phyloP scores from a whole-genome alignment of 1,284 basidiomycete species.

The Cutaneotrichosporon cyanovorans region DNA sequence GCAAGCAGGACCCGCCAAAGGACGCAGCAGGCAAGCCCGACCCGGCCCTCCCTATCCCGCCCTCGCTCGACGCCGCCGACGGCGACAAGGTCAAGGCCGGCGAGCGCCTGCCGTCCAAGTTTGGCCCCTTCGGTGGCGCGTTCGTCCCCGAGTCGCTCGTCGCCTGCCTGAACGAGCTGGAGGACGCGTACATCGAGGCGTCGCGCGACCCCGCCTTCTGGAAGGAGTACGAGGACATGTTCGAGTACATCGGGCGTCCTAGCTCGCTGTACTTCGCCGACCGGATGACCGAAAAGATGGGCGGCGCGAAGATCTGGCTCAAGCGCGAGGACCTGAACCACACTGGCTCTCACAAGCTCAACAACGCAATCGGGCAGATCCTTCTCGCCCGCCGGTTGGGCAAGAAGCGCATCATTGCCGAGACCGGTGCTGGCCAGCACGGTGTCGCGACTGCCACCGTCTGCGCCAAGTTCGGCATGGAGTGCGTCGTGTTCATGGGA shows the following conservation, averaged over 20 bases:
- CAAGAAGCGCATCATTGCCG: conserved; percentile 95
- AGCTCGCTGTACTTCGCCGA: conserved; percentile 66
- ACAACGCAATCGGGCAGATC: conserved; percentile 91
- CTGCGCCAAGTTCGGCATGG: conserved; percentile 90
- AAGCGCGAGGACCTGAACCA: conserved; percentile 70
- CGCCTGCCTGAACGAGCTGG: conserved; percentile 83
- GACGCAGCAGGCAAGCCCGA: conserved; percentile 22
- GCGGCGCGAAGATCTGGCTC: conserved; percentile 93
- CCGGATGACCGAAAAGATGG: conserved; percentile 64
- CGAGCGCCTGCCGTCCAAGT: conserved; percentile 65
- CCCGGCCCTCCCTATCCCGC: conserved; percentile 41
- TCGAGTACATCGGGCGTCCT: conserved; percentile 80
- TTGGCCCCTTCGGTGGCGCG: conserved; percentile 93
- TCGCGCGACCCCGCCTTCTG: conserved; percentile 83
- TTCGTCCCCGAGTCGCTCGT: conserved; percentile 93
- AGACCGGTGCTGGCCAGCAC: conserved; percentile 98
- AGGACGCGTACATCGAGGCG: conserved; percentile 80
- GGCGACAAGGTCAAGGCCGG: conserved; percentile 32
- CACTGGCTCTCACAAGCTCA: conserved; percentile 95
- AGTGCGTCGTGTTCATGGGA: conserved; percentile 98
- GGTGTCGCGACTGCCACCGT: conserved; percentile 98
- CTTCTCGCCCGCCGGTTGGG: conserved; percentile 85
- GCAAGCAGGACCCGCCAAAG: conserved; percentile 2
- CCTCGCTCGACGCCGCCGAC: conserved; percentile 23
- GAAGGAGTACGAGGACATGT: conserved; percentile 84